Evolutionary conservation across 805 yeast genomes (phyloP), one percentile per base, ranked within the genome.

Genomic region (Schizosaccharomyces lindneri): DNA sequence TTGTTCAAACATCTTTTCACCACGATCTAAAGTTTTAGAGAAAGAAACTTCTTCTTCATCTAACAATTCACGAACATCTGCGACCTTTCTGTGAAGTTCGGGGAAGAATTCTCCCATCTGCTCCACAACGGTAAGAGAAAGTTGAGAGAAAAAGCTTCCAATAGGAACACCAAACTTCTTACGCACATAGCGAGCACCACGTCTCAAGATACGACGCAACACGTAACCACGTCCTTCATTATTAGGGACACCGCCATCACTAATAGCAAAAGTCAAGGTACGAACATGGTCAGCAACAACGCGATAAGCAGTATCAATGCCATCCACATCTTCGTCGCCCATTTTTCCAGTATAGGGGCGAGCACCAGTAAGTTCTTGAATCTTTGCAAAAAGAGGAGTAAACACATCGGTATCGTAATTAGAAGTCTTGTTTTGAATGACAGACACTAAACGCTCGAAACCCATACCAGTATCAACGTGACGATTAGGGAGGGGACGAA

Each of bases 381-480:
- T 93, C 71, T 79, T 82, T 48, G 76, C 77, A 70, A 93, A 94
- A 65, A 93, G 75, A 59, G 98, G 98, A 65, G 80, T 78, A 77
- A 93, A 93, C 51, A 90, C 96, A 71, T 93, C 97, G 48, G 99
- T 93, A 73, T 93, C 99, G 73, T 93, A 93, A 76, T 93, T 93
- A 59, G 97, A 89, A 67, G 79, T 74, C 68, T 85, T 89, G 73
- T 87, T 83, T 75, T 93, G 99, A 69, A 93, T 78, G 61, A 90
- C 83, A 3, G 96, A 87, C 36, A 93, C 99, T 69, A 93, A 79
- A 75, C 99, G 84, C 77, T 93, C 99, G 70, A 89, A 93, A 55
- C 99, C 99, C 88, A 93, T 80, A 74, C 99, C 99, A 24, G 99
- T 93, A 72, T 93, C 99, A 64, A 93, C 81, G 71, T 93, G 99